A percentile compares a stretch with the other conserved stretches of the same genome.
phyloP scores from a whole-genome alignment of 176 grass and related monocot genomes.

The Dactylis glomerata region DNA sequence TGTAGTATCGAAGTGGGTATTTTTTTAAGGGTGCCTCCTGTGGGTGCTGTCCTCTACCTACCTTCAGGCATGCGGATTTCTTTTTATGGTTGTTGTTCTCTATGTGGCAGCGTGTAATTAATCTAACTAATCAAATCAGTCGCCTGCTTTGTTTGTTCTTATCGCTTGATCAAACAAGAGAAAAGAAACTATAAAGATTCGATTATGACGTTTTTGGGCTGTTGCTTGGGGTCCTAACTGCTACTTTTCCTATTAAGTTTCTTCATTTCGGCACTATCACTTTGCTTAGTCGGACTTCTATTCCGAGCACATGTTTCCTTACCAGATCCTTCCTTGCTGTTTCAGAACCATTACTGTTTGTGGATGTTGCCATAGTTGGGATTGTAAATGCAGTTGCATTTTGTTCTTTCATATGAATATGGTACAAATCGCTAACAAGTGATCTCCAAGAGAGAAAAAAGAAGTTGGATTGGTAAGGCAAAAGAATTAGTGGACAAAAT shows the following conservation, averaged over 20 bases:
- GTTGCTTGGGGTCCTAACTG: constrained; percentile 36
- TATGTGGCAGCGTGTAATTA: constrained; percentile 31
- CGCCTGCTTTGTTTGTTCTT: constrained; percentile 38
- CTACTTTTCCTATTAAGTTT: constrained; percentile 15
- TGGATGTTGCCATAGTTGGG: not conserved
- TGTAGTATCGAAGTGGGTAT: constrained; percentile 6
- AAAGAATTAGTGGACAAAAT: not conserved
- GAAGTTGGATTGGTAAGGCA: not conserved
- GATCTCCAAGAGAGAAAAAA: not conserved
- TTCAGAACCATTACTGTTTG: not conserved
- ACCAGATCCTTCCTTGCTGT: not conserved
- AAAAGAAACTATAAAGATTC: constrained; percentile 35
- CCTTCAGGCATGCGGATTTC: constrained; percentile 21
- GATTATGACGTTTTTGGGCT: constrained; percentile 47
- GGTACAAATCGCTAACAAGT: not conserved
- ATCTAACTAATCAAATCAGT: constrained; percentile 30
- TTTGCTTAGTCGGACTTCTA: constrained; percentile 5
- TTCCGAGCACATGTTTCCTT: constrained; percentile 10
- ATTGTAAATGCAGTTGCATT: not conserved
- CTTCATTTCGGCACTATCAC: not conserved
- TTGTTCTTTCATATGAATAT: not conserved
- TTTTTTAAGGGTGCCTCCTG: constrained; percentile 11
- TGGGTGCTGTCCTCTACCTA: constrained; percentile 33
- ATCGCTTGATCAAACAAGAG: constrained; percentile 8
- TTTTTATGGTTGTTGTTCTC: constrained; percentile 31